Conservation (phyloP, 2,329 filamentous ascomycete species). For the Epichloe sibirici region DNA sequence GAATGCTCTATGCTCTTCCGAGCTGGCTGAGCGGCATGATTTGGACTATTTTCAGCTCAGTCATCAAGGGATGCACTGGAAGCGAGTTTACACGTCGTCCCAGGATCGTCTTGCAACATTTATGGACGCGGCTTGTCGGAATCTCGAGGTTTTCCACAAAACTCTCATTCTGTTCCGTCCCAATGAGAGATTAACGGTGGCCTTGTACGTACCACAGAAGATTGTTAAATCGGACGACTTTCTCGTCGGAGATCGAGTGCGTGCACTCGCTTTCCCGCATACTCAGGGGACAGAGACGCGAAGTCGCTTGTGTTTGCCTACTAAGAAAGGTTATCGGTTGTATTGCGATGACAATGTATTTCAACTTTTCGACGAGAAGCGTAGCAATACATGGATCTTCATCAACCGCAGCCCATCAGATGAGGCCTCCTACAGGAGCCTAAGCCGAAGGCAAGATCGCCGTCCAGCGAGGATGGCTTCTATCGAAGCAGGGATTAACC, state of each 20-base stretch:
- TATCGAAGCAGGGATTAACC: neutral
- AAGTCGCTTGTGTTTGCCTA: neutral
- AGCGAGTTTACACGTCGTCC: neutral
- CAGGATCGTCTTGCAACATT: neutral
- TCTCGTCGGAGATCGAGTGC: neutral
- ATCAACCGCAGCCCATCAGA: slow-evolving; percentile 5
- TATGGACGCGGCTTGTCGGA: neutral
- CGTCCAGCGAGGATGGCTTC: neutral
- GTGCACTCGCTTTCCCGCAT: neutral
- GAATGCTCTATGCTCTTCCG: neutral
- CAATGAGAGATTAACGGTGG: neutral
- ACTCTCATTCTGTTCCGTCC: neutral
- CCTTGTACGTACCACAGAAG: neutral
- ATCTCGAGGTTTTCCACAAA: neutral
- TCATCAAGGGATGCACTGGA: neutral
- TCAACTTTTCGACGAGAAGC: neutral
- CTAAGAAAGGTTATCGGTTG: neutral
- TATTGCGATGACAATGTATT: neutral
- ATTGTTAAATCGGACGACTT: neutral
- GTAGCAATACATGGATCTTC: slow-evolving; percentile 10
- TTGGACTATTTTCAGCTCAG: neutral
- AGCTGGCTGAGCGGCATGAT: neutral
- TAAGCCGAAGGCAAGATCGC: neutral
- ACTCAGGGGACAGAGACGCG: neutral
- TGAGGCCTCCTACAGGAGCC: neutral